These are phyloP conservation scores for Edaphochlamys debaryana DNA, from an alignment of 139 green algal genomes.

Conservation along the genomic window DNA sequence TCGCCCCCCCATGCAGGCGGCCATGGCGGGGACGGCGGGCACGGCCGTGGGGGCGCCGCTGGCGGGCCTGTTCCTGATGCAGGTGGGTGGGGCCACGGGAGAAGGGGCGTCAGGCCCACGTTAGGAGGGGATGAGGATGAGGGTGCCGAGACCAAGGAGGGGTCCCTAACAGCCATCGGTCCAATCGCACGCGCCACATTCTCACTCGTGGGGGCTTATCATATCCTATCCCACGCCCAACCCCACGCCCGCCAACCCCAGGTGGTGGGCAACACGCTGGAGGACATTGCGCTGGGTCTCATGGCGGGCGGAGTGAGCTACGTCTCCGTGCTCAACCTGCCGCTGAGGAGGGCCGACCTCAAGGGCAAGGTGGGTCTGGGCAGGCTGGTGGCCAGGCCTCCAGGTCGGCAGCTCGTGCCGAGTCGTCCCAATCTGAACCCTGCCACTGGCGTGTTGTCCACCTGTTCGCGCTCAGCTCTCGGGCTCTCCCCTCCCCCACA, in stretches of 20 bases:
- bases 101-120: neutral
- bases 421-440: too few relatives aligned
- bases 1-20: too few relatives aligned
- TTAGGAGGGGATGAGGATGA: too few relatives aligned
- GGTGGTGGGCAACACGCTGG: conserved; percentile 74
- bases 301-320: conserved; percentile 69
- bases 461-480: neutral
- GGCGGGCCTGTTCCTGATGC: conserved; percentile 17
- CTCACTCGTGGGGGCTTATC: too few relatives aligned
- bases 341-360: conserved; percentile 73
- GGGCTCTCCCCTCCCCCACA: neutral
- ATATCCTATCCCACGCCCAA: too few relatives aligned
- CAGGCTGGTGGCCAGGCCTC: too few relatives aligned
- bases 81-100: neutral
- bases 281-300: conserved; percentile 84
- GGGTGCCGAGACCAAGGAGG: too few relatives aligned
- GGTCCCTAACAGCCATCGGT: too few relatives aligned
- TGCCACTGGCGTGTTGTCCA: too few relatives aligned
- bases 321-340: conserved; percentile 85
- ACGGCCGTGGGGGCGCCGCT: conserved; percentile 65
- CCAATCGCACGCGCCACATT: too few relatives aligned
- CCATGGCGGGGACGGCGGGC: conserved; percentile 75
- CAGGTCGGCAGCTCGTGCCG: too few relatives aligned
- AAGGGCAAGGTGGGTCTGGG: conserved; percentile 81
- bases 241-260: neutral